Percentiles rank a stretch among this genome's conserved stretches.
These are phyloP conservation scores for Lactarius pseudohatsudake DNA, from an alignment of 768 basidiomycete genomes.

Conservation along the genomic window DNA sequence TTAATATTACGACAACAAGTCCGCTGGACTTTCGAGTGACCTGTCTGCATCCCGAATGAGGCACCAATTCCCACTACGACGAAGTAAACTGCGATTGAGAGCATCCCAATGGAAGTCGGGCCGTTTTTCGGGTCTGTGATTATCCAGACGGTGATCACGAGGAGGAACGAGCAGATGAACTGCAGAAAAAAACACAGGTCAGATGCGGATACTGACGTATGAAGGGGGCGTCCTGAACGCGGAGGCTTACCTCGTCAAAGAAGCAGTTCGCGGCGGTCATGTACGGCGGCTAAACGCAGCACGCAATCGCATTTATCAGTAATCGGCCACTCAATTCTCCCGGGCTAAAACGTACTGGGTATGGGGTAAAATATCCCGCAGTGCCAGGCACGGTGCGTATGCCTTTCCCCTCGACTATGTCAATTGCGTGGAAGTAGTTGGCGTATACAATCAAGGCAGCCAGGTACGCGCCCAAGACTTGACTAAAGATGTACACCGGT, in stretches of 20 bases:
- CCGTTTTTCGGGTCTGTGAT: conserved; percentile 54
- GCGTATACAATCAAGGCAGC: conserved; percentile 61
- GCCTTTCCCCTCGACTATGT: conserved; percentile 53
- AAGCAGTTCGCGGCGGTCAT: conserved; percentile 44
- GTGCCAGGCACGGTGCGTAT: conserved; percentile 55
- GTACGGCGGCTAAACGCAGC: conserved; percentile 37
- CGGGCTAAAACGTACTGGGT: conserved; percentile 45
- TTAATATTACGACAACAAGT: neutral
- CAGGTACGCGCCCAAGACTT: conserved; percentile 57
- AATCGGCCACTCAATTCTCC: neutral
- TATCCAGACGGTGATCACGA: conserved; percentile 53
- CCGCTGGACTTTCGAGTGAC: conserved; percentile 10
- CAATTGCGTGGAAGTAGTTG: conserved; percentile 65
- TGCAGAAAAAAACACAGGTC: conserved; percentile 32
- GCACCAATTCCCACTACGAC: conserved; percentile 55
- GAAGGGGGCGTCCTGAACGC: too few relatives aligned
- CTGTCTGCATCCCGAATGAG: conserved; percentile 59
- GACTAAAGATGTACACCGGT: conserved; percentile 61
- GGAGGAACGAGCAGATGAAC: conserved; percentile 54
- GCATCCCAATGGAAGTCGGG: conserved; percentile 48
- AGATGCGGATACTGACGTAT: neutral
- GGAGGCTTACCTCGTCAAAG: conserved; percentile 42
- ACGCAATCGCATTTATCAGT: neutral
- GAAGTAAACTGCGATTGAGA: conserved; percentile 56
- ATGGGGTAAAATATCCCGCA: conserved; percentile 58